Percentiles rank a stretch among this genome's conserved stretches.
Evolutionary conservation across 1,139 yeast species (phyloP).

Genomic region (Candida buenavistaensis): DNA sequence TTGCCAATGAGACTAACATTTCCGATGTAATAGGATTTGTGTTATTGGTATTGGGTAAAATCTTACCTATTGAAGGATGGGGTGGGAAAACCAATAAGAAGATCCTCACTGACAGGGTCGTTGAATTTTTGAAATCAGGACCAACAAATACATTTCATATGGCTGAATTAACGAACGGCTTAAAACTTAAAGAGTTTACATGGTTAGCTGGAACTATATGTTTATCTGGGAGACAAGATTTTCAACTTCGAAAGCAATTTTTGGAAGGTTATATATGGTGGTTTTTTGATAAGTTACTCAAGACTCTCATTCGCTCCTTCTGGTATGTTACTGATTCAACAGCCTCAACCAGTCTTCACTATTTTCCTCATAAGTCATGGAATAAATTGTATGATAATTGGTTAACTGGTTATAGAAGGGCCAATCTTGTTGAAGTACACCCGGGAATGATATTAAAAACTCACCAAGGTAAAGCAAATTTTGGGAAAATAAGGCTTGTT

Average conservation of each 20-base stretch:
- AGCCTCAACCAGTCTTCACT: constrained; percentile 32
- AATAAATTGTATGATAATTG: constrained; percentile 37
- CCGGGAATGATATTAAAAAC: no score
- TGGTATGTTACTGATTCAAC: constrained; percentile 71
- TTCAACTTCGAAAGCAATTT: constrained; percentile 27
- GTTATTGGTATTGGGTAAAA: constrained; percentile 38
- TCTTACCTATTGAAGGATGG: constrained; percentile 55
- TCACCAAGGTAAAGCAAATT: constrained; percentile 20
- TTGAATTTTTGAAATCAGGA: constrained; percentile 38
- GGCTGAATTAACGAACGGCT: constrained; percentile 21
- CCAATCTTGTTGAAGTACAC: constrained; percentile 23
- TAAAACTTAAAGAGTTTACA: constrained; percentile 39
- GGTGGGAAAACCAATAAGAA: constrained; percentile 56
- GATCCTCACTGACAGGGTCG: constrained; percentile 35
- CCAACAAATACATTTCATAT: constrained; percentile 29
- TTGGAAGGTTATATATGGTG: constrained; percentile 52
- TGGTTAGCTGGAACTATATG: constrained; percentile 45
- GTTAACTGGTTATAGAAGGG: constrained; percentile 37
- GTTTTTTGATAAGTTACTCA: constrained; percentile 53
- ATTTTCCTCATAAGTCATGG: constrained; percentile 68
- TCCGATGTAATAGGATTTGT: constrained; percentile 40
- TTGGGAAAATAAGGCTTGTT: constrained; percentile 44
- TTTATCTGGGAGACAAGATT: constrained; percentile 39
- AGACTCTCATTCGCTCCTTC: constrained; percentile 48
- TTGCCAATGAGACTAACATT: constrained; percentile 24